Evolutionary conservation across 2,329 filamentous ascomycete species (phyloP), one percentile per base, ranked within the genome.

Genomic region (Talaromyces sp.): DNA sequence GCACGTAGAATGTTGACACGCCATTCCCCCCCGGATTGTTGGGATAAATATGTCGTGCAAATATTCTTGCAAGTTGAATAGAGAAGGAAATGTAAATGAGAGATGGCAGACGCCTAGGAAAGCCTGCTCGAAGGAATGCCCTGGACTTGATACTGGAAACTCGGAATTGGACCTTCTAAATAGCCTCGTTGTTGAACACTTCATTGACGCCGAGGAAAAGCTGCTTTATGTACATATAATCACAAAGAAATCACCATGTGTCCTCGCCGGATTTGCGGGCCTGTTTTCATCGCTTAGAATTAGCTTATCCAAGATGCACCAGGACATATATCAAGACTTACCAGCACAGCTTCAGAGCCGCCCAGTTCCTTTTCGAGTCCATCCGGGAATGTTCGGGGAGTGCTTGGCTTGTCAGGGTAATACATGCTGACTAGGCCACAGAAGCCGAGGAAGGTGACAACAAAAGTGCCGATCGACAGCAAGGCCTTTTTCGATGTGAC

Each of bases 351-450:
- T 69, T 85, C 84, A 31, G 85, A 75, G 9, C 91, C 91, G 64
- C 91, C 91, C 63, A 95, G 78, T 73, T 94, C 91, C 70, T 83
- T 83, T 75, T 91, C 85, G 65, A 95, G 75, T 27, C 91, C 91
- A 65, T 83, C 87, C 27, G 75, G 73, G 70, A 88, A 95, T 68
- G 89, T 87, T 63, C 87, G 84, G 9, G 90, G 89, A 65, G 82
- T 87, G 34, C 87, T 84, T 52, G 83, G 84, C 74, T 83, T 87
- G 74, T 94, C 91, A 27, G 90, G 90, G 69, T 93, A 93, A 71
- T 83, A 82, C 65, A 83, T 68, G 72, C 85, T 87, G 55, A 96
- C 87, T 34, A 85, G 79, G 63, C 88, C 91, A 76, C 83, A 85
- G 59, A 93, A 75, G 56, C 83, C 82, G 36, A 91, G 72, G 66